phyloP scores from a whole-genome alignment of 805 yeast genomes.

The Spencermartinsiella europaea region DNA sequence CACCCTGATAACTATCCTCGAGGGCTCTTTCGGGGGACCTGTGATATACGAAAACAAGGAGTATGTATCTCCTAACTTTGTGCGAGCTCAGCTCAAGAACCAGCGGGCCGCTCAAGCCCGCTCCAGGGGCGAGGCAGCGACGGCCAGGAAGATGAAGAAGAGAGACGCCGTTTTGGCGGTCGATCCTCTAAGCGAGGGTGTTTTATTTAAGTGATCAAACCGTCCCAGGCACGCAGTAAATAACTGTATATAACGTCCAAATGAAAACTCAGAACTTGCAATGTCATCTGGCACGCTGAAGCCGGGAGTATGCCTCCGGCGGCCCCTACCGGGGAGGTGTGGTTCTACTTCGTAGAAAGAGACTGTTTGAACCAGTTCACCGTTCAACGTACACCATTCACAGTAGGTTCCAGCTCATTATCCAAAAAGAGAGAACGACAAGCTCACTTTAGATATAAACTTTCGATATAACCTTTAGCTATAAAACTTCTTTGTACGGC shows the following conservation, averaged over 20 bases:
- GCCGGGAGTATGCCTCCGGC: no score
- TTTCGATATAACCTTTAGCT: no score
- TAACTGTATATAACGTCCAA: neutral
- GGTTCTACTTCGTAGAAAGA: no score
- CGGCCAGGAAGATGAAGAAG: constrained; percentile 66
- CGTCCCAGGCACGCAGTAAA: neutral
- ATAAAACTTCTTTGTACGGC: no score
- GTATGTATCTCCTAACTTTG: constrained; percentile 92
- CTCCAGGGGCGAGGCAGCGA: constrained; percentile 72
- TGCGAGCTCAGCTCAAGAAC: constrained; percentile 80
- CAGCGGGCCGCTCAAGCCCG: constrained; percentile 76
- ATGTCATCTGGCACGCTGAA: neutral
- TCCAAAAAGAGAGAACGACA: no score
- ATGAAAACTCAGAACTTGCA: neutral
- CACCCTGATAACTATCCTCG: constrained; percentile 84
- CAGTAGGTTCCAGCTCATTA: neutral
- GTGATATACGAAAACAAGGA: constrained; percentile 95
- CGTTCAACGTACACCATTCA: no score
- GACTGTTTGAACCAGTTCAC: no score
- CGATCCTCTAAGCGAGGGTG: constrained; percentile 80
- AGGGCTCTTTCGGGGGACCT: constrained; percentile 97
- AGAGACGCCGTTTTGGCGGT: constrained; percentile 66
- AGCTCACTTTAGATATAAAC: no score
- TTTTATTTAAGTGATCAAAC: constrained; percentile 52
- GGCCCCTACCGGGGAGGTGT: no score